These are phyloP conservation scores for Aspergillus hancockii DNA, from an alignment of 495 filamentous ascomycete species.

Conservation along the genomic window DNA sequence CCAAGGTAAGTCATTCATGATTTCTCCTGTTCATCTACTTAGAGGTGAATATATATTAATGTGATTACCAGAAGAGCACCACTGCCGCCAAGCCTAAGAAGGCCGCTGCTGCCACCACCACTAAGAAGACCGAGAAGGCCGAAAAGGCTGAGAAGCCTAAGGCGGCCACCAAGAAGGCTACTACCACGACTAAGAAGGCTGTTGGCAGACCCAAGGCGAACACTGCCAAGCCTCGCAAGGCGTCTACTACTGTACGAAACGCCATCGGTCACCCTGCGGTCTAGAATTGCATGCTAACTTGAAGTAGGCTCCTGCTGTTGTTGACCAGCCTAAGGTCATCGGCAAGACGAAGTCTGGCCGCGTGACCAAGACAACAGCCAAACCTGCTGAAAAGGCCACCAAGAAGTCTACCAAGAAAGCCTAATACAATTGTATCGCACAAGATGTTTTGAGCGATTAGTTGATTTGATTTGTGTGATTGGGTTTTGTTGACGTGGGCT, in stretches of 20 bases:
- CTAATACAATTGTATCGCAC: conserved; percentile 8
- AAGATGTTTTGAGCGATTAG: conserved; percentile 23
- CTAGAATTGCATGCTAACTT: conserved; percentile 14
- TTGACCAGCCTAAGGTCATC: conserved; percentile 71
- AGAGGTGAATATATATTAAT: neutral
- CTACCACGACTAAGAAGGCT: conserved; percentile 32
- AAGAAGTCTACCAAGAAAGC: conserved; percentile 61
- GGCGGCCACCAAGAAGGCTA: conserved; percentile 26
- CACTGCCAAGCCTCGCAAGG: conserved; percentile 57
- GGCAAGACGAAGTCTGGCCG: conserved; percentile 91
- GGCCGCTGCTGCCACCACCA: conserved; percentile 36
- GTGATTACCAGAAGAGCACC: conserved; percentile 31
- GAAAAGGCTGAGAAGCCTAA: conserved; percentile 28
- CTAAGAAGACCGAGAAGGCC: conserved; percentile 42
- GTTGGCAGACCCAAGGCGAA: conserved; percentile 51
- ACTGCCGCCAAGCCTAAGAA: conserved; percentile 46
- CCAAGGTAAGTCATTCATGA: conserved; percentile 35
- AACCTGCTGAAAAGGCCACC: conserved; percentile 57
- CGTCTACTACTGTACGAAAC: conserved; percentile 43
- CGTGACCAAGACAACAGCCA: conserved; percentile 74
- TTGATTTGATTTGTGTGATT: conserved; percentile 29
- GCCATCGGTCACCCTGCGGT: neutral
- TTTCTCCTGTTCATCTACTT: neutral
- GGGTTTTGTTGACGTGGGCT: conserved; percentile 30
- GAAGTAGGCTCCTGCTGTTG: conserved; percentile 61